phyloP scores from a whole-genome alignment of 345 rosid genomes.

The Bruguiera sexangula region DNA sequence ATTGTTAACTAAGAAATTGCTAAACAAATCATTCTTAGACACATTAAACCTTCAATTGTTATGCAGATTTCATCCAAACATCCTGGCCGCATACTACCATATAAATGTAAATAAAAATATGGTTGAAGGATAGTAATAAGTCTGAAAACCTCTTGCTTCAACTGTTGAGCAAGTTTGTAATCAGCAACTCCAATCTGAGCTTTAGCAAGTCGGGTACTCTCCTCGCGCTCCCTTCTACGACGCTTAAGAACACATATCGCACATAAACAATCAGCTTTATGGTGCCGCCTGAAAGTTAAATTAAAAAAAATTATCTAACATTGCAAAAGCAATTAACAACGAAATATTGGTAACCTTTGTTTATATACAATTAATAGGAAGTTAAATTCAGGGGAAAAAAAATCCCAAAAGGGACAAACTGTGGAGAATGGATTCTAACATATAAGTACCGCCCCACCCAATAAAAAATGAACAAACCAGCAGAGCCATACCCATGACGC shows the following conservation, averaged over 20 bases:
- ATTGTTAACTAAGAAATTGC: background rate
- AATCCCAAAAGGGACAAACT: background rate
- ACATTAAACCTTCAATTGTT: too few species aligned
- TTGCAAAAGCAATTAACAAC: background rate
- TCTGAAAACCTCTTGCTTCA: slow-evolving; percentile 54
- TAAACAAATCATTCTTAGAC: background rate
- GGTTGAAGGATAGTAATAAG: background rate
- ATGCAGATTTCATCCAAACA: background rate
- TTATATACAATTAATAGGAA: background rate
- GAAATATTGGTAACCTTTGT: background rate
- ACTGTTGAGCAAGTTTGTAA: slow-evolving; percentile 33
- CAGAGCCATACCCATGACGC: slow-evolving; percentile 70
- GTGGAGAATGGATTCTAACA: background rate
- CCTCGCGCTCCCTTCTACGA: slow-evolving; percentile 88
- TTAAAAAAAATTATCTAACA: background rate
- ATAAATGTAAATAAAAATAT: background rate
- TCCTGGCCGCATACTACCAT: background rate
- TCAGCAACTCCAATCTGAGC: slow-evolving; percentile 48
- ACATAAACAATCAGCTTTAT: slow-evolving; percentile 91
- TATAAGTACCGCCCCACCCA: background rate
- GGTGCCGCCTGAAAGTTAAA: slow-evolving; percentile 65
- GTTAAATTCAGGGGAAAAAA: background rate
- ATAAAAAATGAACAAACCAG: slow-evolving; percentile 10
- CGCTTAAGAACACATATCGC: slow-evolving; percentile 86
- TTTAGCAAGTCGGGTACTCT: slow-evolving; percentile 49